These are phyloP conservation scores for Starmerella stigmatis DNA, from an alignment of 805 yeast genomes.

Conservation along the genomic window DNA sequence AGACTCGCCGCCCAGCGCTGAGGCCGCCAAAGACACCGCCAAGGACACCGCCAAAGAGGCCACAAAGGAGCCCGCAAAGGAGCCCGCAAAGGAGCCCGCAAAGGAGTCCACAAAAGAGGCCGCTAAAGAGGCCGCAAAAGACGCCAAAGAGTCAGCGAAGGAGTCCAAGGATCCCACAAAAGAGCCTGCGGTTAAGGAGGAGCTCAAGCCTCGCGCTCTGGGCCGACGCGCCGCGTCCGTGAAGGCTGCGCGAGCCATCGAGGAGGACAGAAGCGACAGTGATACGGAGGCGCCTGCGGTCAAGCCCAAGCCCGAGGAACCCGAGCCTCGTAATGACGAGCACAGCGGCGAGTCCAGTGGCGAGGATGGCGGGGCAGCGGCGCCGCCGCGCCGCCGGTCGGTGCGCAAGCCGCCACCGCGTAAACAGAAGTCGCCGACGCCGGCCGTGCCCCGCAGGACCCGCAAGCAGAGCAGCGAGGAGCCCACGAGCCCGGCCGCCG, in stretches of 20 bases:
- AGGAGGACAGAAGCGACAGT: background rate
- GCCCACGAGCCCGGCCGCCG: background rate
- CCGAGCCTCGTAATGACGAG: background rate
- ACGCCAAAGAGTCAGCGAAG: background rate
- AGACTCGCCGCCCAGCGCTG: too few relatives aligned
- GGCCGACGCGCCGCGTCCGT: constrained; percentile 2
- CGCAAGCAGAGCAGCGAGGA: background rate
- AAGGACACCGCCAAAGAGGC: background rate
- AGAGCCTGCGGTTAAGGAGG: background rate
- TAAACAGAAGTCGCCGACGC: constrained; percentile 2
- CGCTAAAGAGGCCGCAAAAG: background rate
- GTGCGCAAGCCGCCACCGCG: background rate
- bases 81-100: background rate
- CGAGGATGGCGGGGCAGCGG: background rate
- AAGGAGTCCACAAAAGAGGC: background rate
- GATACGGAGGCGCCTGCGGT: background rate
- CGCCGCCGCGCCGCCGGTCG: background rate
- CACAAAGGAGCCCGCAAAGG: background rate
- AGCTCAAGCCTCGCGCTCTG: background rate
- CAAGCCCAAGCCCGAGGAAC: background rate
- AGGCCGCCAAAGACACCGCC: background rate
- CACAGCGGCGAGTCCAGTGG: background rate
- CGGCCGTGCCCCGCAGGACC: background rate
- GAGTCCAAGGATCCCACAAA: background rate
- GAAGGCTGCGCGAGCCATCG: constrained; percentile 2